Conservation (phyloP, 768 basidiomycete species). For the Suillus luteus region DNA sequence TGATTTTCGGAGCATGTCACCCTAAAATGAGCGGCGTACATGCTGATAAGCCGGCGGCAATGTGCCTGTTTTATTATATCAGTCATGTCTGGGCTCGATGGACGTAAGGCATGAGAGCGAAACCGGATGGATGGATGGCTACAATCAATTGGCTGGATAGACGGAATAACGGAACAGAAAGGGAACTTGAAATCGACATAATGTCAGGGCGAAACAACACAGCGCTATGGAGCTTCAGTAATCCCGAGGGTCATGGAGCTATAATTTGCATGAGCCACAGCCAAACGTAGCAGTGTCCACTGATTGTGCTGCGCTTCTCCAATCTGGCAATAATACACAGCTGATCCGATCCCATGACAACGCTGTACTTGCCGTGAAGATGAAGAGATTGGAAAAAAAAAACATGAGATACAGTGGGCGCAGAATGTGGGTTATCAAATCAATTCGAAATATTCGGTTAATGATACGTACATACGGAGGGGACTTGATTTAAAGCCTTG, state of each 20-base stretch:
- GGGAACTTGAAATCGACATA: constrained; percentile 7
- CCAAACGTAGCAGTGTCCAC: constrained; percentile 3
- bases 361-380: constrained; percentile 15
- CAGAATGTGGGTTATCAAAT: background rate
- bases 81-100: background rate
- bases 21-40: background rate
- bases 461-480: background rate
- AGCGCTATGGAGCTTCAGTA: background rate
- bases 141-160: background rate
- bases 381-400: constrained; percentile 6
- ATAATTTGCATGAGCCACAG: background rate
- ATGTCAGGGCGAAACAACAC: background rate
- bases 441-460: background rate
- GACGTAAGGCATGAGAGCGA: constrained; percentile 6
- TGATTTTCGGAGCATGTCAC: constrained; percentile 4
- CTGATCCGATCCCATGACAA: constrained; percentile 18
- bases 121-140: background rate
- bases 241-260: constrained; percentile 2
- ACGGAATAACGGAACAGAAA: background rate
- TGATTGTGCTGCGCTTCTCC: background rate
- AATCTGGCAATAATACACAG: background rate
- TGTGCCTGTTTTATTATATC: constrained; percentile 5
- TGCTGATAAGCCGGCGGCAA: constrained; percentile 10
- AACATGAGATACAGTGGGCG: background rate
- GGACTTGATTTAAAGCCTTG: background rate